Conservation (phyloP, 129 eudicot genomes). For the Calendula officinalis region DNA sequence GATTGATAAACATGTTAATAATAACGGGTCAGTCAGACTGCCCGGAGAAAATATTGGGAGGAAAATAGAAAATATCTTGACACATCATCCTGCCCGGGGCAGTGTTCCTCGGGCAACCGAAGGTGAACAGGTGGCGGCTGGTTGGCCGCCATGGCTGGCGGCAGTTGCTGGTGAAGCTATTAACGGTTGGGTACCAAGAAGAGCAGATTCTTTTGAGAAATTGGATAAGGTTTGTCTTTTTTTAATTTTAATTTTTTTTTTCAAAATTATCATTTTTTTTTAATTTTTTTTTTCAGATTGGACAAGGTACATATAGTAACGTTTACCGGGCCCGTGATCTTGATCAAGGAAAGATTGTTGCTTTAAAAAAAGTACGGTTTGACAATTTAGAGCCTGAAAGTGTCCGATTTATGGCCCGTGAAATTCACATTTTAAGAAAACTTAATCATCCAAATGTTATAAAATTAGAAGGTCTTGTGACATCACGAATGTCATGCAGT, state of each 20-base stretch:
- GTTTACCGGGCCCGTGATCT: constrained; percentile 91
- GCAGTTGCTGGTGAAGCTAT: constrained; percentile 95
- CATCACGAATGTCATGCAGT: constrained; percentile 85
- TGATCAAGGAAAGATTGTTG: constrained; percentile 79
- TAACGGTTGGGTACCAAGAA: constrained; percentile 87
- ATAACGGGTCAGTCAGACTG: constrained; percentile 36
- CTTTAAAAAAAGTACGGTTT: constrained; percentile 81
- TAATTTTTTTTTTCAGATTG: constrained; percentile 54
- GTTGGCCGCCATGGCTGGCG: constrained; percentile 97
- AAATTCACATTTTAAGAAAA: constrained; percentile 69
- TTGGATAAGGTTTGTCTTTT: constrained; percentile 71
- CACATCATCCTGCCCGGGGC: constrained; percentile 45
- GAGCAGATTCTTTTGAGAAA: constrained; percentile 93
- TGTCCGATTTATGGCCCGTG: constrained; percentile 92
- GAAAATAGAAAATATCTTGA: constrained; percentile 47
- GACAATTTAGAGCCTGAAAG: constrained; percentile 84
- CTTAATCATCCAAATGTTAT: constrained; percentile 87
- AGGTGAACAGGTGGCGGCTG: constrained; percentile 94
- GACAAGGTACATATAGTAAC: constrained; percentile 91
- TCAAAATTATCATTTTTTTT: constrained; percentile 4
- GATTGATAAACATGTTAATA: constrained; percentile 60
- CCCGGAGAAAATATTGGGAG: constrained; percentile 55
- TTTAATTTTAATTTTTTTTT: constrained; percentile 12
- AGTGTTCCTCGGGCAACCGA: constrained; percentile 58
- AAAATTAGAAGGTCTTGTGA: constrained; percentile 86